Conservation (phyloP, 2,329 filamentous ascomycete genomes). For the Polychaeton citri region DNA sequence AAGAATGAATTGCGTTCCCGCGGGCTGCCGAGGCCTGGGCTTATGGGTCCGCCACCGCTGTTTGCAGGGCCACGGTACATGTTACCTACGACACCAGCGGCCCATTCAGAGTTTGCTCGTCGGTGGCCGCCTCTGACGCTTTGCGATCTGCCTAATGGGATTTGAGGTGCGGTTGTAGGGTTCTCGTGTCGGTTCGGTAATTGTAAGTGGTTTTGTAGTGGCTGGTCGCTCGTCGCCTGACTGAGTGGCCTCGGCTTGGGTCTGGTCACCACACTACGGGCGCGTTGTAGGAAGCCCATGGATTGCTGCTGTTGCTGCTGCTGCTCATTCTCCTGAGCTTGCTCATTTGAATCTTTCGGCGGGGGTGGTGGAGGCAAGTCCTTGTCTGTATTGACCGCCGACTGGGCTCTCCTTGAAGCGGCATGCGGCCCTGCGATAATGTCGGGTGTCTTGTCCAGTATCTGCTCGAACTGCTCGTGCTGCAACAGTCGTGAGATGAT, state of each 20-base stretch:
- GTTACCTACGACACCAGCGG: slow-evolving; percentile 56
- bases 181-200: slow-evolving; percentile 34
- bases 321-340: slow-evolving; percentile 17
- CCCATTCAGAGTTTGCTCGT: slow-evolving; percentile 32
- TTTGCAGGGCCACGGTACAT: slow-evolving; percentile 64
- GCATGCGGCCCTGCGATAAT: slow-evolving; percentile 35
- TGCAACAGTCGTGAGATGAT: slow-evolving; percentile 92
- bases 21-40: slow-evolving; percentile 45
- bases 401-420: slow-evolving; percentile 10
- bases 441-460: slow-evolving; percentile 67
- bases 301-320: slow-evolving; percentile 18
- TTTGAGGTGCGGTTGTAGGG: slow-evolving; percentile 61
- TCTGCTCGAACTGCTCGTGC: slow-evolving; percentile 88
- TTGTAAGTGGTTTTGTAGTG: slow-evolving; percentile 3
- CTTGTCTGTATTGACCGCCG: slow-evolving; percentile 45
- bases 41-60: slow-evolving; percentile 19
- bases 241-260: slow-evolving; percentile 21
- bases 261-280: slow-evolving; percentile 43
- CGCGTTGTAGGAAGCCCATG: slow-evolving; percentile 41
- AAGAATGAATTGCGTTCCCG: slow-evolving; percentile 49
- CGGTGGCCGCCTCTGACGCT: slow-evolving; percentile 30
- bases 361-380: slow-evolving; percentile 67
- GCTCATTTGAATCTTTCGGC: slow-evolving; percentile 27
- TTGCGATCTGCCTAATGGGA: slow-evolving; percentile 51
- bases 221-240: slow-evolving; percentile 15